Evolutionary conservation across 169 alveolate genomes (phyloP).

Genomic region (Toxoplasma gondii): DNA sequence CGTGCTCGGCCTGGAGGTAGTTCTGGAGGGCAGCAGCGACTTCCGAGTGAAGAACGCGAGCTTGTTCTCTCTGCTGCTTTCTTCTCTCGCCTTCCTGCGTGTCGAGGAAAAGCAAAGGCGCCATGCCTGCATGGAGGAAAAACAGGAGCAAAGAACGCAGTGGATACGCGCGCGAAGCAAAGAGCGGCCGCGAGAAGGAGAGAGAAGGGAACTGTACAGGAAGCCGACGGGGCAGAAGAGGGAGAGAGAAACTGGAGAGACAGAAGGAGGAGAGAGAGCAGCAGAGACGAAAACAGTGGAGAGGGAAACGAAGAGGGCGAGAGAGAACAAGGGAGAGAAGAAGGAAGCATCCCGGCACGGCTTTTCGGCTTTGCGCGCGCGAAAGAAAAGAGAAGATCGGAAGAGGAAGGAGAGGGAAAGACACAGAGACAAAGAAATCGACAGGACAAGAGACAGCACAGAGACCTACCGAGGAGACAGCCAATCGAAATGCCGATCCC

Average conservation of each 20-base stretch:
- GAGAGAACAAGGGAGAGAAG: background rate
- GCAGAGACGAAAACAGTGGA: background rate
- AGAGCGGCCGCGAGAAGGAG: too few relatives aligned
- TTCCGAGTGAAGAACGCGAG: background rate
- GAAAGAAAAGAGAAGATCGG: background rate
- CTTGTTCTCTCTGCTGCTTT: conserved; percentile 7
- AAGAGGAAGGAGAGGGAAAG: background rate
- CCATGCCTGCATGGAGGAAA: conserved; percentile 41
- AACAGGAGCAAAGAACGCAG: background rate
- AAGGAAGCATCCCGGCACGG: too few relatives aligned
- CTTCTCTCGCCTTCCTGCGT: conserved; percentile 49
- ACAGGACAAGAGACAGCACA: background rate
- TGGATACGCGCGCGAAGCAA: background rate
- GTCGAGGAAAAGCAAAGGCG: conserved; percentile 47
- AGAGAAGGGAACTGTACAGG: too few relatives aligned
- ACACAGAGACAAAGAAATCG: too few relatives aligned
- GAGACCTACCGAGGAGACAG: conserved; percentile 34
- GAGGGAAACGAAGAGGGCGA: background rate
- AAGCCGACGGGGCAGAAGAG: background rate
- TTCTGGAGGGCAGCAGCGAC: background rate
- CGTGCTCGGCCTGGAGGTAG: conserved; percentile 43
- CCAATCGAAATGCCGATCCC: conserved; percentile 51
- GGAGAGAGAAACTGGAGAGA: too few relatives aligned
- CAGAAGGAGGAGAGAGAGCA: too few relatives aligned
- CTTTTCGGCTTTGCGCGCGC: too few relatives aligned